Evolutionary conservation across 108 stramenopile species (phyloP), one percentile per base, ranked within the genome.

Genomic region (Cyclotella kingstonii): DNA sequence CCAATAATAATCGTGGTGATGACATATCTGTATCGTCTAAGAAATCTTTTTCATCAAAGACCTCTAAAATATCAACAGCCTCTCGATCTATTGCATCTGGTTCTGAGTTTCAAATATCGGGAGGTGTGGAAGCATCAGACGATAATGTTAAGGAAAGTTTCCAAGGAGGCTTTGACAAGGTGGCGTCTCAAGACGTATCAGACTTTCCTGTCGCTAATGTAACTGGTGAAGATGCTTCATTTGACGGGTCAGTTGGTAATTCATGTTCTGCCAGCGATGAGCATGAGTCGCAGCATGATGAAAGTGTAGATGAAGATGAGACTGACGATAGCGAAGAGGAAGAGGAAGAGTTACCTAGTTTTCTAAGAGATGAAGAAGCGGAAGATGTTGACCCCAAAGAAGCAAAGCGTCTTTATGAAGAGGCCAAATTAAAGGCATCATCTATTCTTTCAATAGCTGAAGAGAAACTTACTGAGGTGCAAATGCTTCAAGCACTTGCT

Each of bases 401-500:
- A 35, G 45, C 68, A 27, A 69, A 54, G 25, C 35, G 30, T 19
- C 54, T 76, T 2, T 76, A 69, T 18, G 68, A 69, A 55, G 74
- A 62, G 49, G 74, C 74, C 10, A 63, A 63, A 42, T 76, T 55
- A 38, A 63, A 76, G 36, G 74, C 67, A 9, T 68, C 68, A 10
- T 69, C 74, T 10, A 76, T 76, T 43, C 55, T 76, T 15, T 76
- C 74, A 12, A 68, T 76, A 8, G 29, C 72, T 10, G 60, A 76
- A 15, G 74, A 76, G 8, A 64, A 76, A 17, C 45, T 76, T 7
- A 68, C 68, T 1, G 75, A 76, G 12, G 69, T 70, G 30, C 75
- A 76, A 59, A 76, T 76, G 75, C 68, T 76, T 3, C 69, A 76
- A 31, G 75, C 75, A 36, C 65, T 76, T 15, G 68, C 63, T 30